phyloP scores from a whole-genome alignment of 805 yeast species.

The Kluyveromyces dobzhanskii region DNA sequence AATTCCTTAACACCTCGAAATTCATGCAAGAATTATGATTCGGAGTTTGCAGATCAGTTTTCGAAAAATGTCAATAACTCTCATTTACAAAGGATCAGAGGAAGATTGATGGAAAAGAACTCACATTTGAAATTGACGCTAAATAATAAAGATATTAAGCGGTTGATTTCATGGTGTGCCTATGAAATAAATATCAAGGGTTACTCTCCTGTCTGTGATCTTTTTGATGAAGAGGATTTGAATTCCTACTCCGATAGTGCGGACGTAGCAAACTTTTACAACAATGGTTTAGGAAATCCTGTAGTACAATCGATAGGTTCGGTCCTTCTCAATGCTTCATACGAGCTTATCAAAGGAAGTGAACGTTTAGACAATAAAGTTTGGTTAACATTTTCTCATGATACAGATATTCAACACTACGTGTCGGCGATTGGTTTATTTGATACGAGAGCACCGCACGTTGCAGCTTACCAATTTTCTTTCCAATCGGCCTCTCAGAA shows the following conservation, averaged over 20 bases:
- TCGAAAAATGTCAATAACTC: conserved; percentile 13
- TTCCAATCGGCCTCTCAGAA: conserved; percentile 40
- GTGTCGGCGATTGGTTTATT: conserved; percentile 56
- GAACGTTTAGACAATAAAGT: conserved; percentile 43
- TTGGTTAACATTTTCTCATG: conserved; percentile 70
- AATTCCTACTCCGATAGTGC: conserved; percentile 33
- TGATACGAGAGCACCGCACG: conserved; percentile 24
- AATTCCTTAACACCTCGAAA: conserved; percentile 41
- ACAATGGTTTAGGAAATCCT: conserved; percentile 56
- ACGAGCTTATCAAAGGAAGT: conserved; percentile 41
- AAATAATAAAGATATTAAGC: conserved; percentile 38
- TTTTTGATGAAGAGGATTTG: conserved; percentile 63
- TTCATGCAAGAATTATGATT: conserved; percentile 35
- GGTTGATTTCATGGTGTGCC: conserved; percentile 58
- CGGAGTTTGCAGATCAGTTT: conserved; percentile 11
- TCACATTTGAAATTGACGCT: conserved; percentile 44
- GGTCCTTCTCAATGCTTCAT: conserved; percentile 44
- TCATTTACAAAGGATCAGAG: conserved; percentile 46
- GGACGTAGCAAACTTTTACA: conserved; percentile 54
- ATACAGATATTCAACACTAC: conserved; percentile 54
- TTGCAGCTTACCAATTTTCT: conserved; percentile 38
- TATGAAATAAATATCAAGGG: conserved; percentile 70
- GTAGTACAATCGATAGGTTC: conserved; percentile 53
- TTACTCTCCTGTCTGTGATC: conserved; percentile 56
- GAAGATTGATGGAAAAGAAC: conserved; percentile 48